Percentiles rank a stretch among this genome's conserved stretches.
Conservation (phyloP, 2,329 filamentous ascomycete species). For the Helotiales sp. region DNA sequence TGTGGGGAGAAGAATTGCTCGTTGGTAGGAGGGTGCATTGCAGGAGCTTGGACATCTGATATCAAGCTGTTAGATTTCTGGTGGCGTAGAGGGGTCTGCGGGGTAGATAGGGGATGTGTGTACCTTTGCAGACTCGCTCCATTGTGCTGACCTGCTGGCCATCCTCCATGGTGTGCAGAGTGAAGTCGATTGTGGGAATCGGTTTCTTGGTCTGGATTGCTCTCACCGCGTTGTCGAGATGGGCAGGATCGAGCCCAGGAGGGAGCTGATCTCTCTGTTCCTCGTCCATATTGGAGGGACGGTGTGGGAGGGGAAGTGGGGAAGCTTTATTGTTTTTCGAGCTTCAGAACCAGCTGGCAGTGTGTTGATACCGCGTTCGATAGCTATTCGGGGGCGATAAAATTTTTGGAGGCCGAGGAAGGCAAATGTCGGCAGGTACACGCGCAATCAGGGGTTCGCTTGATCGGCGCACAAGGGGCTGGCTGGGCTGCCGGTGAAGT, state of each 20-base stretch:
- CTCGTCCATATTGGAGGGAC: slow-evolving; percentile 40
- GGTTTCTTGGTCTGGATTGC: slow-evolving; percentile 95
- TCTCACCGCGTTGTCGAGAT: slow-evolving; percentile 88
- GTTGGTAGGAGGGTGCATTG: slow-evolving; percentile 88
- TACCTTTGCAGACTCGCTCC: slow-evolving; percentile 99
- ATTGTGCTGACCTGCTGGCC: slow-evolving; percentile 91
- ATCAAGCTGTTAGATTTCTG: slow-evolving; percentile 36
- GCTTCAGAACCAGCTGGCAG: slow-evolving; percentile 4
- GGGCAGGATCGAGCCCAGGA: slow-evolving; percentile 41
- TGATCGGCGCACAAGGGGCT: slow-evolving; percentile 26
- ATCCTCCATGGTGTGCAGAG: slow-evolving; percentile 98
- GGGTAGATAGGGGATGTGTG: slow-evolving; percentile 33
- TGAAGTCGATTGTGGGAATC: slow-evolving; percentile 97
- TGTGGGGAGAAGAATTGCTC: slow-evolving; percentile 93
- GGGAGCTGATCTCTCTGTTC: slow-evolving; percentile 33
- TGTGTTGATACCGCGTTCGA: background rate
- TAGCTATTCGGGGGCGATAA: background rate
- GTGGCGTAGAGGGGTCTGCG: slow-evolving; percentile 12
- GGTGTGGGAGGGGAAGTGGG: background rate
- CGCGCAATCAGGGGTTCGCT: slow-evolving; percentile 22
- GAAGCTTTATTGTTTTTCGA: background rate
- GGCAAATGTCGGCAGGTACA: slow-evolving; percentile 18
- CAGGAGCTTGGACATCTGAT: slow-evolving; percentile 94
- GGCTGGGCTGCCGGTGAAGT: background rate
- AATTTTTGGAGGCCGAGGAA: slow-evolving; percentile 8